Percentiles rank a stretch among this genome's conserved stretches.
These are phyloP conservation scores for Alloteropsis semialata DNA, from an alignment of 176 grass and related monocot genomes.

Conservation along the genomic window DNA sequence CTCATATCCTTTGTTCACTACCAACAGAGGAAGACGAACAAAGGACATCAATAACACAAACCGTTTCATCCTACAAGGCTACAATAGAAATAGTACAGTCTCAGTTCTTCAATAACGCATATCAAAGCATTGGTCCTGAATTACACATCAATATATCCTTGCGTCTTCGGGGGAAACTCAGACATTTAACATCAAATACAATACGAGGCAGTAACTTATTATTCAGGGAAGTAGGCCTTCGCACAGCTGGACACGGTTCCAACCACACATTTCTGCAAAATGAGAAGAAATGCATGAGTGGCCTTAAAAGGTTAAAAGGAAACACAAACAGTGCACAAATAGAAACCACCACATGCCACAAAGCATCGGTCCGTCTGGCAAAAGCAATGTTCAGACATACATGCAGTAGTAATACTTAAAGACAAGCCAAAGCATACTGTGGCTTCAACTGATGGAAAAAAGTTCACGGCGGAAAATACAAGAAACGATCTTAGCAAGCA, in stretches of 20 bases:
- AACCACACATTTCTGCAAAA: conserved; percentile 24
- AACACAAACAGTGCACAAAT: background rate
- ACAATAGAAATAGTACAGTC: no score
- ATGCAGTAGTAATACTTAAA: conserved; percentile 4
- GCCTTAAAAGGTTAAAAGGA: background rate
- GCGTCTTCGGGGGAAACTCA: background rate
- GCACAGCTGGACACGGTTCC: conserved; percentile 12
- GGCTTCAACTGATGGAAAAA: background rate
- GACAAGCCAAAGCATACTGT: background rate
- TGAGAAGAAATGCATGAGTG: background rate
- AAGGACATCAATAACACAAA: background rate
- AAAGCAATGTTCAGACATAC: background rate
- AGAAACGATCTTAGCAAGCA: background rate
- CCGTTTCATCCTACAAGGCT: conserved; percentile 2
- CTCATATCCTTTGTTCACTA: background rate
- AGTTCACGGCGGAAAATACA: background rate
- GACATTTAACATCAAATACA: background rate
- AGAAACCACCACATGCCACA: background rate
- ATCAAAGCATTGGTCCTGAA: background rate
- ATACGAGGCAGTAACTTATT: conserved; percentile 18
- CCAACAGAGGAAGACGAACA: background rate
- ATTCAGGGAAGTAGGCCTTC: conserved; percentile 22
- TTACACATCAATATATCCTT: conserved; percentile 18
- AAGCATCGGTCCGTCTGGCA: background rate
- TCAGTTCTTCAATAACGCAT: background rate